Evolutionary conservation across 495 filamentous ascomycete species (phyloP).

Genomic region (Aspergillus diversus): DNA sequence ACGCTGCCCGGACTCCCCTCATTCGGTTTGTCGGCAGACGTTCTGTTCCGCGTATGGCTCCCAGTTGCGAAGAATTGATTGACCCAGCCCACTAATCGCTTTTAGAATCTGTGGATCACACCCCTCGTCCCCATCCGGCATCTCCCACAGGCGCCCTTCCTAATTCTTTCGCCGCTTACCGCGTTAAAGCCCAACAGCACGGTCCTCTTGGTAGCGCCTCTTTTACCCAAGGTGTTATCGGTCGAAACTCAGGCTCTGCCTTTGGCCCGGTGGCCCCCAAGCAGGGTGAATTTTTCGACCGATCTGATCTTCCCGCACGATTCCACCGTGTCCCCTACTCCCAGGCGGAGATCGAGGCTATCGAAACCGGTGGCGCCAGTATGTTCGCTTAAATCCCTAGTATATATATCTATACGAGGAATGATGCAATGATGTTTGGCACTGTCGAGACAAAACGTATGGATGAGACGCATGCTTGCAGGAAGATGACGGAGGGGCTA

Average conservation of each 20-base stretch:
- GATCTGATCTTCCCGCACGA: conserved; percentile 78
- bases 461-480: conserved; percentile 17
- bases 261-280: conserved; percentile 72
- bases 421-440: conserved; percentile 26
- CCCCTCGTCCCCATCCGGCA: conserved; percentile 63
- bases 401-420: conserved; percentile 10
- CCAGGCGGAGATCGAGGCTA: conserved; percentile 87
- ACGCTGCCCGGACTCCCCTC: conserved; percentile 74
- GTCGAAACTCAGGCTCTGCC: conserved; percentile 63
- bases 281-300: conserved; percentile 83
- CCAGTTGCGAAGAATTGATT: not conserved
- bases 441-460: conserved; percentile 19
- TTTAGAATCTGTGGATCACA: conserved; percentile 72
- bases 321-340: conserved; percentile 76
- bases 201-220: conserved; percentile 68
- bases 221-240: conserved; percentile 58
- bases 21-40: conserved; percentile 95
- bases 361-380: conserved; percentile 89
- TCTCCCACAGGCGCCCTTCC: conserved; percentile 64
- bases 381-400: conserved; percentile 50
- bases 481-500: conserved; percentile 4
- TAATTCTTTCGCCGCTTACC: conserved; percentile 86
- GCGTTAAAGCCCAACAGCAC: conserved; percentile 90
- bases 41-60: conserved; percentile 69
- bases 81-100: conserved; percentile 7